phyloP scores from a whole-genome alignment of 352 stramenopile genomes.

The Phytophthora capsici region DNA sequence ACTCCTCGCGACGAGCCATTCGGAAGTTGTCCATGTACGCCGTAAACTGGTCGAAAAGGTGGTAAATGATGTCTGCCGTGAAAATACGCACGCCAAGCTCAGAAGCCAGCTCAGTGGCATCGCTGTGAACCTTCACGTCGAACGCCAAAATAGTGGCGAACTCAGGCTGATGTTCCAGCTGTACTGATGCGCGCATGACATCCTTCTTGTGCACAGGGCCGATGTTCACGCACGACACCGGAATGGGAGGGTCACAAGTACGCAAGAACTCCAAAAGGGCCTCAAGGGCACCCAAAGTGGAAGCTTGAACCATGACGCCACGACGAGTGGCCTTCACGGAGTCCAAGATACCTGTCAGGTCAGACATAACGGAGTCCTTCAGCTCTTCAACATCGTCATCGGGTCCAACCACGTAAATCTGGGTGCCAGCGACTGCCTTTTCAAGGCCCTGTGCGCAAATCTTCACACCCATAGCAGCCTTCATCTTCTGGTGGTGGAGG shows the following conservation, averaged over 20 bases:
- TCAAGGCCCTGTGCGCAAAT: constrained; percentile 97
- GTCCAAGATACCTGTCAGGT: constrained; percentile 95
- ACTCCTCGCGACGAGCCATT: constrained; percentile 91
- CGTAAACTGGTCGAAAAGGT: constrained; percentile 99
- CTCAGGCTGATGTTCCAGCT: constrained; percentile 98
- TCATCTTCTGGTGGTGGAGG: constrained; percentile 97
- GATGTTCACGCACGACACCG: constrained; percentile 96
- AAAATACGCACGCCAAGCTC: constrained; percentile 98
- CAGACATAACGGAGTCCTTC: constrained; percentile 97
- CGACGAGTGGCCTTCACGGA: constrained; percentile 96
- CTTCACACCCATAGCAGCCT: constrained; percentile 99
- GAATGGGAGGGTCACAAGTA: constrained; percentile 94
- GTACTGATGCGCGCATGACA: constrained; percentile 98
- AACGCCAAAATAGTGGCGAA: constrained; percentile 99
- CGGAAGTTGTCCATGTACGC: constrained; percentile 97
- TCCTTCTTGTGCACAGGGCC: constrained; percentile 99
- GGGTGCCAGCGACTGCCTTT: constrained; percentile 98
- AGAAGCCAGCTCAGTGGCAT: constrained; percentile 91
- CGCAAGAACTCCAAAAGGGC: constrained; percentile 98
- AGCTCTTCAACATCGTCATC: constrained; percentile 98
- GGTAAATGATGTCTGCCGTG: constrained; percentile 99
- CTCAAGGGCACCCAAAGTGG: constrained; percentile 98
- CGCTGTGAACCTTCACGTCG: constrained; percentile 97
- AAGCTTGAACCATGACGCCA: constrained; percentile 99
- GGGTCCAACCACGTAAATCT: constrained; percentile 96